Evolutionary conservation across 2,329 filamentous ascomycete species (phyloP).

Genomic region (Polytolypa hystricis): DNA sequence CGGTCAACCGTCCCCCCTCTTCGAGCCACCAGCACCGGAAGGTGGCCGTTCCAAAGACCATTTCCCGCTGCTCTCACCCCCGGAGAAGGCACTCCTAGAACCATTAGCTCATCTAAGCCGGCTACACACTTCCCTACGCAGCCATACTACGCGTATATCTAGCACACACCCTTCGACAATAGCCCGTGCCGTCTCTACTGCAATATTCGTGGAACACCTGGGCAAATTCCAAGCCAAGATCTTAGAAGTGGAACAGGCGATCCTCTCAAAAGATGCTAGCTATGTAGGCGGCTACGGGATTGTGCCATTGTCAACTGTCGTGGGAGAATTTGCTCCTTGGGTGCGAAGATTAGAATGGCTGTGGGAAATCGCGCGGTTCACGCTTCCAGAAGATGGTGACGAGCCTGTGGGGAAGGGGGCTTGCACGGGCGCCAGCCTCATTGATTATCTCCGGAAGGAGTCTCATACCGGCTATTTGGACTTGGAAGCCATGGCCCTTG

Average conservation of each 20-base stretch:
- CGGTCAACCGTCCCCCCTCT: conserved; percentile 81
- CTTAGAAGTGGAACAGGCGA: conserved; percentile 67
- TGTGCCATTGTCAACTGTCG: conserved; percentile 76
- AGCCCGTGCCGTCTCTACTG: conserved; percentile 74
- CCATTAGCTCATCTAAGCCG: conserved; percentile 67
- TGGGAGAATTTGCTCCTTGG: conserved; percentile 81
- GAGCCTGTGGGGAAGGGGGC: conserved; percentile 15
- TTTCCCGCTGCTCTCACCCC: conserved; percentile 52
- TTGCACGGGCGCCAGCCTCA: conserved; percentile 60
- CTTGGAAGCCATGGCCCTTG: conserved; percentile 63
- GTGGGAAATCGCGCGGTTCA: conserved; percentile 60
- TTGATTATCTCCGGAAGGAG: conserved; percentile 64
- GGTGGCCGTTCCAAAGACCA: conserved; percentile 39
- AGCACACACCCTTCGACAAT: conserved; percentile 66
- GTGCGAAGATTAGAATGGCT: conserved; percentile 76
- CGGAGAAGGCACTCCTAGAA: conserved; percentile 71
- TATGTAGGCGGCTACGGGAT: conserved; percentile 88
- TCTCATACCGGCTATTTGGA: conserved; percentile 81
- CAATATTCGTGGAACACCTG: conserved; percentile 64
- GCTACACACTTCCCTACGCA: conserved; percentile 62
- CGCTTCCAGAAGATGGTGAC: conserved; percentile 37
- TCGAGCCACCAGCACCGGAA: conserved; percentile 46
- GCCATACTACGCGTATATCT: conserved; percentile 55
- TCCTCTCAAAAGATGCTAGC: conserved; percentile 63
- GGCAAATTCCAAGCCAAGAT: conserved; percentile 73